phyloP scores from a whole-genome alignment of 2,329 filamentous ascomycete species.

The Diaporthe citri region DNA sequence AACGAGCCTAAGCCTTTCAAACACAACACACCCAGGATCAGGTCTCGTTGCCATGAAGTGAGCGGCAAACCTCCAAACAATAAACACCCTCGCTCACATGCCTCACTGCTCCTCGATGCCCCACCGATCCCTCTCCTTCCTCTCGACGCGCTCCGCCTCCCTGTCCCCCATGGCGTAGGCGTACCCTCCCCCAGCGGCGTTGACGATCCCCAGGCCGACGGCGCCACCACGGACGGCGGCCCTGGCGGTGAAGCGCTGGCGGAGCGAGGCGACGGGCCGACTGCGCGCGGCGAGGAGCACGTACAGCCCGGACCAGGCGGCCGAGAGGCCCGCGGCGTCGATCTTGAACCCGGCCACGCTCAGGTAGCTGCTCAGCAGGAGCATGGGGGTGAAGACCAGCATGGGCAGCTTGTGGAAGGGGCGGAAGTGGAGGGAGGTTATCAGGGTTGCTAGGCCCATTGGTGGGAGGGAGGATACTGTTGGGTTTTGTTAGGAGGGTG shows the following conservation, averaged over 20 bases:
- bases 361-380: constrained; percentile 70
- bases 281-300: constrained; percentile 66
- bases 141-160: constrained; percentile 61
- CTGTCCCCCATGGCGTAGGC: constrained; percentile 66
- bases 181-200: constrained; percentile 63
- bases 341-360: constrained; percentile 71
- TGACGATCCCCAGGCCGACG: constrained; percentile 62
- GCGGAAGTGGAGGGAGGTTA: constrained; percentile 67
- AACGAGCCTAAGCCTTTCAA: background rate
- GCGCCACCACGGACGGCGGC: constrained; percentile 65
- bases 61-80: background rate
- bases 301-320: constrained; percentile 70
- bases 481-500: background rate
- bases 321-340: constrained; percentile 67
- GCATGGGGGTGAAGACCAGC: constrained; percentile 60
- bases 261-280: constrained; percentile 50
- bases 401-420: constrained; percentile 66
- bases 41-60: background rate
- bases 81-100: background rate
- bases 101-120: constrained; percentile 48
- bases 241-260: constrained; percentile 57
- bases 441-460: constrained; percentile 67
- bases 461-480: constrained; percentile 67
- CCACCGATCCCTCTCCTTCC: constrained; percentile 66
- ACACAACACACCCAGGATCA: background rate